Evolutionary conservation across 1,284 basidiomycete genomes (phyloP).

Genomic region (Leucoagaricus sp.): DNA sequence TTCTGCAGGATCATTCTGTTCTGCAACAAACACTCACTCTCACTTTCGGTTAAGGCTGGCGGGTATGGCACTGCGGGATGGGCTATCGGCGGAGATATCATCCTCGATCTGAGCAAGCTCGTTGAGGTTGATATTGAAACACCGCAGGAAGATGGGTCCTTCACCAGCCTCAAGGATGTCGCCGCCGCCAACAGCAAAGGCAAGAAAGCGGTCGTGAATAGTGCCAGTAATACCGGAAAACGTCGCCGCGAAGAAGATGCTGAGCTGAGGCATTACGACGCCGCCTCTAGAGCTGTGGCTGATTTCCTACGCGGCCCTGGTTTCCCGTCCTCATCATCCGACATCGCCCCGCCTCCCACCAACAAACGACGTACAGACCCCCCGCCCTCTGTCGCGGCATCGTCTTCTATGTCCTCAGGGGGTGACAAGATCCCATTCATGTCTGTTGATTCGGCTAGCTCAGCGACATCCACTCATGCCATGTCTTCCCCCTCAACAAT

Average conservation of each 20-base stretch:
- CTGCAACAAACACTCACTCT: slow-evolving; percentile 65
- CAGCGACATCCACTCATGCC: background rate
- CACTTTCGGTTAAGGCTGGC: slow-evolving; percentile 85
- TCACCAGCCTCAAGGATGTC: slow-evolving; percentile 58
- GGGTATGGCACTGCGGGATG: slow-evolving; percentile 90
- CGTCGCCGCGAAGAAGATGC: slow-evolving; percentile 57
- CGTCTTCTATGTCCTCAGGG: slow-evolving; percentile 2
- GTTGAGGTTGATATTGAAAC: slow-evolving; percentile 66
- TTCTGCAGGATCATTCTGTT: slow-evolving; percentile 60
- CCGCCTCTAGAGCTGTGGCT: slow-evolving; percentile 55
- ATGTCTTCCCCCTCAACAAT: slow-evolving; percentile 10
- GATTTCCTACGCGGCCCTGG: slow-evolving; percentile 52
- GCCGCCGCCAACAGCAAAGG: slow-evolving; percentile 52
- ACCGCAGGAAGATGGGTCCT: slow-evolving; percentile 53
- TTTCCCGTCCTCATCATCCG: slow-evolving; percentile 26
- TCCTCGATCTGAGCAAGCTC: slow-evolving; percentile 76
- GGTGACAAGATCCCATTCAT: slow-evolving; percentile 5
- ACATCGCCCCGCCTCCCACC: slow-evolving; percentile 38
- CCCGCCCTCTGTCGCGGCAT: slow-evolving; percentile 6
- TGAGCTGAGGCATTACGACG: slow-evolving; percentile 51
- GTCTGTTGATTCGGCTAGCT: background rate
- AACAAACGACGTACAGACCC: slow-evolving; percentile 42
- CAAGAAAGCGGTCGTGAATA: slow-evolving; percentile 37
- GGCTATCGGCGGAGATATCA: slow-evolving; percentile 82
- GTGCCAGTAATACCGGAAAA: slow-evolving; percentile 39